Base-by-base conservation (phyloP, 176 grass and related monocot genomes). In the Ensete ventricosum region DNA sequence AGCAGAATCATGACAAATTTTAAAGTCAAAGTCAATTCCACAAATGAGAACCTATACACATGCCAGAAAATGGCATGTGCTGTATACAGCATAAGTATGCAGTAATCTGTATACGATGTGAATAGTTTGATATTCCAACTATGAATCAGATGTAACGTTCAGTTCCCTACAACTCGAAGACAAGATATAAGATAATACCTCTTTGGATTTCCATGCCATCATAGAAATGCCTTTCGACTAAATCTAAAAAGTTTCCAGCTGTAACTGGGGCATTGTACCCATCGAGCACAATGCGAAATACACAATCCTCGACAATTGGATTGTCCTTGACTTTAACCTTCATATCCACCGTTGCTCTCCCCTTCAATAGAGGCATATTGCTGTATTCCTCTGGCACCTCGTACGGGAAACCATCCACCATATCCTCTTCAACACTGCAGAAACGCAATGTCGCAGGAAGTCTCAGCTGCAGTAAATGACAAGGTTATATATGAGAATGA, bases 341-440 rank as follows among this genome's bases (percentile, higher is more conserved):
- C 90, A 99, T 99, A 87, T 99, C 95, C 51, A 99, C 88, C 14
- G 86, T 77, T 34, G 95, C 90, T 72, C 95, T 89, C 81, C 95
- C 95, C 83, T 99, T 91, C 73, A 99, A 87, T 82, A 94, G 88
- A 84, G 95, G 95, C 90, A 99, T 82, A 80, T 13, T 89, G 53
- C 79, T 85, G 81, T 91, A 99, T 53, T 99, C 95, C 73, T 94
- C 95, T 62, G 95, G 95, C 11, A 99, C 80, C 83, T 93, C 88
- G 76, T 74, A 94, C 9, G 90, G 95, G 81, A 99, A 99, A 65
- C 90, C 88, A 87, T 89, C 95, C 11, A 99, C 75, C 95, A 99
- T 99, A 81, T 99, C 95, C 91, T 99, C 95, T 99, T 99, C 95
- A 94, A 99, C 80, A 86, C 95, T 99, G 95, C 95, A 93, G 90